A percentile compares a stretch with the other conserved stretches of the same genome.
phyloP scores from a whole-genome alignment of 2,329 filamentous ascomycete species.

The Penicillium brevicompactum region DNA sequence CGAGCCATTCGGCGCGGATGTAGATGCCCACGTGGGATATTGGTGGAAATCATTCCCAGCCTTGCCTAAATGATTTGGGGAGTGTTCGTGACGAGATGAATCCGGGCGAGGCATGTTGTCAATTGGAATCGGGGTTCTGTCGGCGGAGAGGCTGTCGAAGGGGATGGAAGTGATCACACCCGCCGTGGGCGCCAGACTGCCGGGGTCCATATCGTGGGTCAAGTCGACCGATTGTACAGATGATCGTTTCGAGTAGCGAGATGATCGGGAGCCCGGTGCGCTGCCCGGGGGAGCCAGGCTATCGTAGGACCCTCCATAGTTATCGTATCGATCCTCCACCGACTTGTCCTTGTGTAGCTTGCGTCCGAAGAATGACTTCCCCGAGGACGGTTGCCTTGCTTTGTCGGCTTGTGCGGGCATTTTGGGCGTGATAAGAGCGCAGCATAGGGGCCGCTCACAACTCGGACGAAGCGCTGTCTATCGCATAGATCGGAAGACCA shows the following conservation, averaged over 20 bases:
- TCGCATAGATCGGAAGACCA: constrained; percentile 13
- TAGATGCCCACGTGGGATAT: constrained; percentile 73
- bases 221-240: constrained; percentile 73
- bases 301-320: constrained; percentile 58
- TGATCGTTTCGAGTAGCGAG: constrained; percentile 71
- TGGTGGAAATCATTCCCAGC: constrained; percentile 80
- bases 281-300: constrained; percentile 64
- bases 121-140: constrained; percentile 70
- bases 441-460: constrained; percentile 33
- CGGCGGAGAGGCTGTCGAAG: constrained; percentile 70
- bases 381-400: constrained; percentile 77
- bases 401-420: constrained; percentile 69
- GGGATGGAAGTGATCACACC: constrained; percentile 87
- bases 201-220: constrained; percentile 60
- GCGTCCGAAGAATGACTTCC: constrained; percentile 85
- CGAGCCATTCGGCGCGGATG: constrained; percentile 51
- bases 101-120: constrained; percentile 73
- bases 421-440: constrained; percentile 38
- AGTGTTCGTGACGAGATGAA: constrained; percentile 66
- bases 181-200: constrained; percentile 71
- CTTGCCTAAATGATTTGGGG: constrained; percentile 83
- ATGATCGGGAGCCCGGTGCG: constrained; percentile 67
- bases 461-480: constrained; percentile 11
- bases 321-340: constrained; percentile 63
- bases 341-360: constrained; percentile 74